A percentile compares a stretch with the other conserved stretches of the same genome.
These are phyloP conservation scores for Gnomoniopsis smithogilvyi DNA, from an alignment of 2,329 filamentous ascomycete genomes.

Conservation along the genomic window DNA sequence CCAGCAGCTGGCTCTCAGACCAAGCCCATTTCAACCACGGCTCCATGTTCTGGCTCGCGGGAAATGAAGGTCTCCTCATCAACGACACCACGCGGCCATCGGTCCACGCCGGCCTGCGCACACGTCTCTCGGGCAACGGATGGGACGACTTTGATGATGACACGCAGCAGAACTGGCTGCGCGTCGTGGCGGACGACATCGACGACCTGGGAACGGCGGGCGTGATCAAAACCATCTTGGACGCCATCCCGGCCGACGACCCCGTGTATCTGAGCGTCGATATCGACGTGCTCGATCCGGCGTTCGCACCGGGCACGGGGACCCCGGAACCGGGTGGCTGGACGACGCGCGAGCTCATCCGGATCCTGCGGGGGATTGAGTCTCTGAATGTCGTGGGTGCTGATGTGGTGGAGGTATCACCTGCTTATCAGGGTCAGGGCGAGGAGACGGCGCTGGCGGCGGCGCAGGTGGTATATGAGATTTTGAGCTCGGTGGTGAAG, in stretches of 20 bases:
- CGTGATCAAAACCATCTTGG: conserved; percentile 67
- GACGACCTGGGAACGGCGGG: conserved; percentile 75
- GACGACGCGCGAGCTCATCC: conserved; percentile 84
- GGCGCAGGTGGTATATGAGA: conserved; percentile 80
- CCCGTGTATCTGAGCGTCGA: conserved; percentile 54
- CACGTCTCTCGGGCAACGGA: conserved; percentile 64
- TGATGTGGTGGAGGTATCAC: conserved; percentile 85
- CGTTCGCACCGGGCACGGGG: conserved; percentile 55
- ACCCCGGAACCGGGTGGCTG: conserved; percentile 89
- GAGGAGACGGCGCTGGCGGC: conserved; percentile 82
- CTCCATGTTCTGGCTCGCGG: conserved; percentile 87
- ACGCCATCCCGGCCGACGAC: conserved; percentile 67
- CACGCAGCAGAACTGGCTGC: conserved; percentile 71
- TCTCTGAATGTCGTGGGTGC: conserved; percentile 81
- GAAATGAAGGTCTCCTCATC: conserved; percentile 73
- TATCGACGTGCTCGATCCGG: conserved; percentile 36
- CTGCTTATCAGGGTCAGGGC: conserved; percentile 75
- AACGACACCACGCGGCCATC: conserved; percentile 67
- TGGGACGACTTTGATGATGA: conserved; percentile 71
- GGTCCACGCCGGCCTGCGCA: conserved; percentile 81
- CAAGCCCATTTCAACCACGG: conserved; percentile 83
- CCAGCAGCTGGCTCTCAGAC: conserved; percentile 66
- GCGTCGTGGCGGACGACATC: conserved; percentile 81
- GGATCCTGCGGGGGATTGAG: conserved; percentile 79
- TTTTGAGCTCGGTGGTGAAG: conserved; percentile 71